These are phyloP conservation scores for Nemania abortiva DNA, from an alignment of 2,329 filamentous ascomycete genomes.

Conservation along the genomic window DNA sequence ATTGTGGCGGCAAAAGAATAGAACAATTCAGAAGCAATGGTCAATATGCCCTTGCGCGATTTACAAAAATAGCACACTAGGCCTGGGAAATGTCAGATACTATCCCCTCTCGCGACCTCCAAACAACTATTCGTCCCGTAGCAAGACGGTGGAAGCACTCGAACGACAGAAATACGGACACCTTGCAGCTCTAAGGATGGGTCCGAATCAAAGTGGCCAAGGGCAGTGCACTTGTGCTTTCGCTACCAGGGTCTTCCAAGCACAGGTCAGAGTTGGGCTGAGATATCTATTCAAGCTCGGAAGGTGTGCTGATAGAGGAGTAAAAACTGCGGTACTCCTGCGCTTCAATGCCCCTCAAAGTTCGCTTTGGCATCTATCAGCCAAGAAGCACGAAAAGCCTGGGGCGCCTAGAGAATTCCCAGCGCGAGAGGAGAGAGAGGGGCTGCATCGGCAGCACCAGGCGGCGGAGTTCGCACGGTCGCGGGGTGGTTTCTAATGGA, in stretches of 20 bases:
- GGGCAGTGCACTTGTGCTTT: conserved; percentile 10
- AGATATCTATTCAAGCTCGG: conserved; percentile 12
- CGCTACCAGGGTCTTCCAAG: not conserved
- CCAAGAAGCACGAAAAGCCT: not conserved
- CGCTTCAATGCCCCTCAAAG: not conserved
- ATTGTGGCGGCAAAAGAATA: conserved; percentile 57
- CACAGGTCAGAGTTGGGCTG: not conserved
- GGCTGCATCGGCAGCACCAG: conserved; percentile 22
- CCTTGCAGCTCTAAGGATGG: not conserved
- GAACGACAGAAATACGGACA: conserved; percentile 3
- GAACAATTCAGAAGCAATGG: conserved; percentile 22
- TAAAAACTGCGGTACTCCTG: not conserved
- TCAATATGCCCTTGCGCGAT: conserved; percentile 29
- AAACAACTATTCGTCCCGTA: conserved; percentile 12
- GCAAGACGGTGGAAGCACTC: not conserved
- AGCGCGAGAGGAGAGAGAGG: conserved; percentile 12
- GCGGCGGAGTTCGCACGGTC: conserved; percentile 12
- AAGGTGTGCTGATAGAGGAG: not conserved
- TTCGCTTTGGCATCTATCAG: not conserved
- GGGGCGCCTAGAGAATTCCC: conserved; percentile 3
- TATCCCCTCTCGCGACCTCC: conserved; percentile 41
- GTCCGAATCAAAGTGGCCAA: not conserved
- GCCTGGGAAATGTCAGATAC: conserved; percentile 39
- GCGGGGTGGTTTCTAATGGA: conserved; percentile 14
- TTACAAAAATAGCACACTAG: conserved; percentile 40